A percentile compares a stretch with the other conserved stretches of the same genome.
Conservation (phyloP, 2,329 filamentous ascomycete genomes). For the Colletotrichum lentis region DNA sequence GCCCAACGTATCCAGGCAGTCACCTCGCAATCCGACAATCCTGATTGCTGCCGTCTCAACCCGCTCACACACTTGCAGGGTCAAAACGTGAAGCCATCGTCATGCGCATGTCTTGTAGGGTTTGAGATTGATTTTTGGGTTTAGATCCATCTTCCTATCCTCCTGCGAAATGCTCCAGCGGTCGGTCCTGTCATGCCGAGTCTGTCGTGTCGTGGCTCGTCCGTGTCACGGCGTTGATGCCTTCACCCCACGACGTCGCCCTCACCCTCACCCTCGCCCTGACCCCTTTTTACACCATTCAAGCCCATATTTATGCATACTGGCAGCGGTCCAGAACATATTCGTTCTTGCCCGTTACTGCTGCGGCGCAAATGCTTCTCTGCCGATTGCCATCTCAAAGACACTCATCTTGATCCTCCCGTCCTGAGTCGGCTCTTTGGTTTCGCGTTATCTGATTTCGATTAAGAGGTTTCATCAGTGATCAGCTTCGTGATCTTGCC, state of each 20-base stretch:
- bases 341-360: background rate
- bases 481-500: slow-evolving; percentile 96
- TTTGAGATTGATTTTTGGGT: slow-evolving; percentile 25
- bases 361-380: background rate
- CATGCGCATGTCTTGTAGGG: slow-evolving; percentile 23
- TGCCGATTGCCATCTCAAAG: slow-evolving; percentile 2
- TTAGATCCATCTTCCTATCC: slow-evolving; percentile 12
- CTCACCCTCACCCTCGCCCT: slow-evolving; percentile 26
- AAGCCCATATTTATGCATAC: slow-evolving; percentile 26
- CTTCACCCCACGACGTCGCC: slow-evolving; percentile 22
- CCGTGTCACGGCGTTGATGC: slow-evolving; percentile 21
- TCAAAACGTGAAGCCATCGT: slow-evolving; percentile 36
- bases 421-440: slow-evolving; percentile 4
- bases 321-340: slow-evolving; percentile 11
- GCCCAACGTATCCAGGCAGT: background rate
- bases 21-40: slow-evolving; percentile 23
- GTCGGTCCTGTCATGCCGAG: slow-evolving; percentile 23
- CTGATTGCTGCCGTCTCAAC: background rate
- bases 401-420: background rate
- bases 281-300: slow-evolving; percentile 15
- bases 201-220: slow-evolving; percentile 15
- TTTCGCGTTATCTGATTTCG: slow-evolving; percentile 35
- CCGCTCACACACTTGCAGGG: background rate
- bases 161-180: slow-evolving; percentile 3
- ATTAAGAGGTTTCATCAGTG: slow-evolving; percentile 48